Evolutionary conservation across 768 basidiomycete genomes (phyloP).

Genomic region (Kwoniella mangroviensis): DNA sequence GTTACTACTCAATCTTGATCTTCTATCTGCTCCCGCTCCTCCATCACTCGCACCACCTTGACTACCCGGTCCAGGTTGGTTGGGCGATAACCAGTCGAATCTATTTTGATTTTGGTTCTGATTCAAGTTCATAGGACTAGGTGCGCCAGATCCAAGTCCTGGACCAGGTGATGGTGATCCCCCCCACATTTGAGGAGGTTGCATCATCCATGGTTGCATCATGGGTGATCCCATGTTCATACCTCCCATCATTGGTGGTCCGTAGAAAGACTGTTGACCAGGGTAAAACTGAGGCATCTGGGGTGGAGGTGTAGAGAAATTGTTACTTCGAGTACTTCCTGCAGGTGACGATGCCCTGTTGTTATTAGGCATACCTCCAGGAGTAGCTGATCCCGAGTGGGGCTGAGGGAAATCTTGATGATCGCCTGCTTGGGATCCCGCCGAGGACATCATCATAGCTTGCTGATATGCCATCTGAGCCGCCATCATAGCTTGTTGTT

Average conservation of each 20-base stretch:
- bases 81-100: constrained; percentile 18
- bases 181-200: constrained; percentile 23
- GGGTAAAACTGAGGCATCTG: constrained; percentile 14
- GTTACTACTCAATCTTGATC: constrained; percentile 25
- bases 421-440: constrained; percentile 38
- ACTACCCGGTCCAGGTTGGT: constrained; percentile 5
- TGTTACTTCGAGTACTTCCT: constrained; percentile 19
- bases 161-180: constrained; percentile 7
- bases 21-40: constrained; percentile 5
- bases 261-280: constrained; percentile 8
- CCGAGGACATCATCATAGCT: constrained; percentile 51
- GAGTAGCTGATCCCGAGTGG: background rate
- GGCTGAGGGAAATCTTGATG: constrained; percentile 11
- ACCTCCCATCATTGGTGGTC: constrained; percentile 22
- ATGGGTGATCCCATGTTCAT: constrained; percentile 8
- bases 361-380: constrained; percentile 2
- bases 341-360: constrained; percentile 15
- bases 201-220: constrained; percentile 25
- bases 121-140: background rate
- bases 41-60: constrained; percentile 17
- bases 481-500: constrained; percentile 60
- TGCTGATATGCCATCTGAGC: constrained; percentile 59
- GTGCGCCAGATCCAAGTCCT: constrained; percentile 8
- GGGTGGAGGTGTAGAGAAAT: constrained; percentile 17
- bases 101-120: constrained; percentile 7